Conservation (phyloP, 192 early-diverging fungal species). For the Spizellomyces sp. region DNA sequence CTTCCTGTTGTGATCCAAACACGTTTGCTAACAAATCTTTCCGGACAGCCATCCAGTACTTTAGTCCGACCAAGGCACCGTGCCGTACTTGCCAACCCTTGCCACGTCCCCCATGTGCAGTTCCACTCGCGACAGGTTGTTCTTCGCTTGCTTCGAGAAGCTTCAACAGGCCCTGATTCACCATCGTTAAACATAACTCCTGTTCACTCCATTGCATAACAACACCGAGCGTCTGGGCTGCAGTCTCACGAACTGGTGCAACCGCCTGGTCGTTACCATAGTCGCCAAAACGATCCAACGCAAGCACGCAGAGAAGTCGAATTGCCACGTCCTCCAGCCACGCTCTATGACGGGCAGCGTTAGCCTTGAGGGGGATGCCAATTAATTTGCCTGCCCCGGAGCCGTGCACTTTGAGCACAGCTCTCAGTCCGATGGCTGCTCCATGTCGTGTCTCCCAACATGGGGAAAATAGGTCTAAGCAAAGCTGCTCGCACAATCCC, state of each 20-base stretch:
- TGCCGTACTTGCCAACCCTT: slow-evolving; percentile 91
- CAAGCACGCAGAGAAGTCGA: slow-evolving; percentile 90
- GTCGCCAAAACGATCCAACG: slow-evolving; percentile 94
- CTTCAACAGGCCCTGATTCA: slow-evolving; percentile 62
- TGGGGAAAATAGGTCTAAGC: slow-evolving; percentile 70
- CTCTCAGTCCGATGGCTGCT: slow-evolving; percentile 90
- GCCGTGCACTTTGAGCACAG: slow-evolving; percentile 85
- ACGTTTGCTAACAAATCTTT: slow-evolving; percentile 80
- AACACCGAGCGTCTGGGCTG: slow-evolving; percentile 73
- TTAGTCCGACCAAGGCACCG: slow-evolving; percentile 87
- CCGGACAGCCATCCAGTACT: slow-evolving; percentile 92
- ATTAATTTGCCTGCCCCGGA: slow-evolving; percentile 73
- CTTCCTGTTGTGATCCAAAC: slow-evolving; percentile 42
- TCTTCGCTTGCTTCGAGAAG: slow-evolving; percentile 43
- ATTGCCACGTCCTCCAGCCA: slow-evolving; percentile 89
- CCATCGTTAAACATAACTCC: slow-evolving; percentile 56
- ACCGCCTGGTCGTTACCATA: slow-evolving; percentile 95
- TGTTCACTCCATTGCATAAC: slow-evolving; percentile 59
- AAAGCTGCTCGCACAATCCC: slow-evolving; percentile 68
- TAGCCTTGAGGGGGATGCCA: slow-evolving; percentile 57
- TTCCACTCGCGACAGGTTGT: slow-evolving; percentile 6
- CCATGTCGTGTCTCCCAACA: slow-evolving; percentile 95
- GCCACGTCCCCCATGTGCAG: slow-evolving; percentile 23
- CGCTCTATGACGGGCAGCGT: slow-evolving; percentile 67
- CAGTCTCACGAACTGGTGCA: slow-evolving; percentile 94